Conservation (phyloP, 2,329 filamentous ascomycete genomes). For the Penicillium oxalicum region DNA sequence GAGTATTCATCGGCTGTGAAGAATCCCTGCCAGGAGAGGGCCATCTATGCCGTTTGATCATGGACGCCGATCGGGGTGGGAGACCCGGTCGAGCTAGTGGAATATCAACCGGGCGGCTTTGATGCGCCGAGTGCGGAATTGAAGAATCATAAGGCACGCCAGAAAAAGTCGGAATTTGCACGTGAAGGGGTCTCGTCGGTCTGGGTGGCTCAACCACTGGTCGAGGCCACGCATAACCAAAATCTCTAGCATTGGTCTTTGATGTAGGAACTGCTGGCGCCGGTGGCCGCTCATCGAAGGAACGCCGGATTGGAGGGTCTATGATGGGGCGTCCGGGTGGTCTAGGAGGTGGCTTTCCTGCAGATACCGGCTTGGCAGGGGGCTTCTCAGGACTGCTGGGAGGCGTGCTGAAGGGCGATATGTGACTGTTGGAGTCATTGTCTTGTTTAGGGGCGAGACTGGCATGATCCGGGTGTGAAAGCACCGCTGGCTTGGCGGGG, state of each 20-base stretch:
- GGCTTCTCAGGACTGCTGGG: constrained; percentile 64
- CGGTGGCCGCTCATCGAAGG: constrained; percentile 26
- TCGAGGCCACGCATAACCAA: constrained; percentile 25
- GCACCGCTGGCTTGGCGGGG: constrained; percentile 42
- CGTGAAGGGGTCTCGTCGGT: constrained; percentile 27
- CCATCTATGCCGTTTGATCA: constrained; percentile 14
- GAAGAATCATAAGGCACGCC: constrained; percentile 15
- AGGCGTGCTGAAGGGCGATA: constrained; percentile 82
- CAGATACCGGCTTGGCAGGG: constrained; percentile 31
- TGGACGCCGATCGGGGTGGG: constrained; percentile 36
- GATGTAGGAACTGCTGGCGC: constrained; percentile 8
- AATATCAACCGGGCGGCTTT: constrained; percentile 22
- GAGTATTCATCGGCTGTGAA: constrained; percentile 6
- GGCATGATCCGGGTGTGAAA: constrained; percentile 26
- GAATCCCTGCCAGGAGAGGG: constrained; percentile 22
- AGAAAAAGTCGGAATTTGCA: constrained; percentile 26
- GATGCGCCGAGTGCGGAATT: constrained; percentile 39
- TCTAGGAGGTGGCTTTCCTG: constrained; percentile 10
- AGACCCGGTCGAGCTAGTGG: constrained; percentile 46
- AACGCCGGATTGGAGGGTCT: constrained; percentile 23
- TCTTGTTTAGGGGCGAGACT: constrained; percentile 25
- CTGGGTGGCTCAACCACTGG: constrained; percentile 24
- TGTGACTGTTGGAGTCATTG: constrained; percentile 36
- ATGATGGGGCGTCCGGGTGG: constrained; percentile 20
- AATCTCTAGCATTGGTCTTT: constrained; percentile 25